phyloP scores from a whole-genome alignment of 2,329 filamentous ascomycete genomes.

The Anthostomella pinea region DNA sequence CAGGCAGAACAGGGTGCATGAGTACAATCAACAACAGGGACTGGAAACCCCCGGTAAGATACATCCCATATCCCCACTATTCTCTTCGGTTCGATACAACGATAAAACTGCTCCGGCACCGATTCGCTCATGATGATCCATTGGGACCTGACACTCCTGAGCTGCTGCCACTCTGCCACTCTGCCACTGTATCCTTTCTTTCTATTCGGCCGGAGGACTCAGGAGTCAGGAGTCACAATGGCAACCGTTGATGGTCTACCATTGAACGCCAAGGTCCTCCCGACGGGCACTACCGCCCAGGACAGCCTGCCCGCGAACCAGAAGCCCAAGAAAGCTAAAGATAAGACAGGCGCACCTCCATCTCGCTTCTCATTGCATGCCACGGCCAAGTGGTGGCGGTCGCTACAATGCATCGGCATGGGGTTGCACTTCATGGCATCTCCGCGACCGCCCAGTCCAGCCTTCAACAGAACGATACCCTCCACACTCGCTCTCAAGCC shows the following conservation, averaged over 20 bases:
- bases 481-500: conserved; percentile 36
- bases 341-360: conserved; percentile 29
- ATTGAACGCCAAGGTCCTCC: conserved; percentile 1
- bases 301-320: conserved; percentile 12
- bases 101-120: no score
- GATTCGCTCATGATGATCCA: no score
- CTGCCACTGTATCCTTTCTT: no score
- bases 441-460: conserved; percentile 57
- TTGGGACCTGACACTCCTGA: no score
- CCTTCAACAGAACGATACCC: conserved; percentile 56
- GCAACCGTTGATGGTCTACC: conserved; percentile 19
- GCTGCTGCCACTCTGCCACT: no score
- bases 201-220: background rate
- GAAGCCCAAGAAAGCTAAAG: conserved; percentile 21
- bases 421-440: conserved; percentile 60
- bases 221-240: conserved; percentile 13
- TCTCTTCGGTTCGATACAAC: no score
- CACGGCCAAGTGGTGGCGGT: conserved; percentile 64
- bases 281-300: conserved; percentile 2
- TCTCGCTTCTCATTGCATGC: conserved; percentile 59
- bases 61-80: no score
- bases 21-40: no score
- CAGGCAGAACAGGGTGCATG: no score
- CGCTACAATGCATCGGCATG: conserved; percentile 68
- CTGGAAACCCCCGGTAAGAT: no score